Conservation (phyloP, 495 filamentous ascomycete species). For the Tuber indicum region DNA sequence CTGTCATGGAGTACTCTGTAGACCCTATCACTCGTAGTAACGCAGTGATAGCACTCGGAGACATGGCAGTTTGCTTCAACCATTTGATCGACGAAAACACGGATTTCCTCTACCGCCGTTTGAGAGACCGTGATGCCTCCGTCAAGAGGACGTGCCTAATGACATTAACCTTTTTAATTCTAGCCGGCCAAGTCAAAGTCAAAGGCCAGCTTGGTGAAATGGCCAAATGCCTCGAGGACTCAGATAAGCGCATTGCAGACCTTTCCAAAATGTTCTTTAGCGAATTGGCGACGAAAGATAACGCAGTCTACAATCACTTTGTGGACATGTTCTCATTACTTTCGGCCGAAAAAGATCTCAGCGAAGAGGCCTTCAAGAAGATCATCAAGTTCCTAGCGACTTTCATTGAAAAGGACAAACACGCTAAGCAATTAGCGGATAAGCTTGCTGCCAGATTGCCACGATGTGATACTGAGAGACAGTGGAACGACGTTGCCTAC, state of each 20-base stretch:
- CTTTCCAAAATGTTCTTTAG: constrained; percentile 97
- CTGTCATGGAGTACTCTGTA: constrained; percentile 87
- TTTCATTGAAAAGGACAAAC: constrained; percentile 99
- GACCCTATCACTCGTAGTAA: constrained; percentile 89
- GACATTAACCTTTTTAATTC: constrained; percentile 95
- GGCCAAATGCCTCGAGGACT: constrained; percentile 96
- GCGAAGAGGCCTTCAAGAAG: constrained; percentile 72
- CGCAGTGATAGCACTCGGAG: constrained; percentile 90
- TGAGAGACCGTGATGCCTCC: constrained; percentile 78
- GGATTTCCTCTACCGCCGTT: constrained; percentile 88
- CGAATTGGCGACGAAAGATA: constrained; percentile 93
- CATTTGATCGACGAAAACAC: constrained; percentile 99
- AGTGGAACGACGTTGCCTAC: constrained; percentile 96
- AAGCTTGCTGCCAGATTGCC: constrained; percentile 84
- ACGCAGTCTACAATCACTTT: constrained; percentile 98
- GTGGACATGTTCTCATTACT: constrained; percentile 97
- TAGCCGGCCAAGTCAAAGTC: constrained; percentile 98
- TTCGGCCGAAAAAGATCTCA: constrained; percentile 70
- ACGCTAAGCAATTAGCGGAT: constrained; percentile 88
- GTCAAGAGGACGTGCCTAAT: constrained; percentile 98
- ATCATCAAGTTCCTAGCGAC: constrained; percentile 89
- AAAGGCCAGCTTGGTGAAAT: constrained; percentile 99
- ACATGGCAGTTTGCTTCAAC: constrained; percentile 99
- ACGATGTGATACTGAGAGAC: constrained; percentile 82
- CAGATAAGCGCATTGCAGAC: constrained; percentile 87